Evolutionary conservation across 1,139 yeast genomes (phyloP).

Genomic region (Candida sp.): DNA sequence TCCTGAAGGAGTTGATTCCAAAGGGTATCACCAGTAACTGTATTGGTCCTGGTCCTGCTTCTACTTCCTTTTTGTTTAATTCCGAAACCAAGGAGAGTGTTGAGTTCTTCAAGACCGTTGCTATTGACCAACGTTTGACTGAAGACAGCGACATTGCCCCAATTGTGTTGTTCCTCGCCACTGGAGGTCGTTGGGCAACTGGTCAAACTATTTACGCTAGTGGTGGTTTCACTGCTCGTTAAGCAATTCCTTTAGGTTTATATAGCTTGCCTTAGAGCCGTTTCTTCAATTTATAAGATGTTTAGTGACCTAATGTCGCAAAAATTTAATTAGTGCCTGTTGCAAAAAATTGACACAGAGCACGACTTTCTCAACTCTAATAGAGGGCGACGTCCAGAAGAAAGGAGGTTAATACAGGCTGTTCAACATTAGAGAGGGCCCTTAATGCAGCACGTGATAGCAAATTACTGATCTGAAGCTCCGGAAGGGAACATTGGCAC

Average conservation of each 20-base stretch:
- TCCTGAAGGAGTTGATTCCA: conserved; percentile 57
- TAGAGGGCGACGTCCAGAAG: too few species aligned
- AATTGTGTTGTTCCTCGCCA: conserved; percentile 59
- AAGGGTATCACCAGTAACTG: conserved; percentile 57
- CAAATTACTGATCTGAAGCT: too few species aligned
- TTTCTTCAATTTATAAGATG: too few species aligned
- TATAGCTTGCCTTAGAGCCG: too few species aligned
- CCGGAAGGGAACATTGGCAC: too few species aligned
- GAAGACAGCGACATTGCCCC: conserved; percentile 67
- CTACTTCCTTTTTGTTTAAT: conserved; percentile 68
- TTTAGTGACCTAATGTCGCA: too few species aligned
- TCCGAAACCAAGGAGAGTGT: conserved; percentile 59
- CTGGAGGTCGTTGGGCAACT: conserved; percentile 65
- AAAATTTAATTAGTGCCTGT: too few species aligned
- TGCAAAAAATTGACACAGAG: too few species aligned
- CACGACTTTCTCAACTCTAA: too few species aligned
- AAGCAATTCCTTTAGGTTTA: not conserved
- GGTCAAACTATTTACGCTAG: conserved; percentile 71
- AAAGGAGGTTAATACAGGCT: too few species aligned
- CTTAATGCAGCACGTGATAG: too few species aligned
- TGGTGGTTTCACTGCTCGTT: conserved; percentile 67
- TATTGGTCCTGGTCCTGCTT: conserved; percentile 78
- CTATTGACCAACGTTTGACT: conserved; percentile 55
- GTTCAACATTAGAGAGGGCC: too few species aligned
- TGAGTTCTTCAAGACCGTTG: conserved; percentile 57